Evolutionary conservation across 768 basidiomycete species (phyloP).

Genomic region (Dentipellis sp.): DNA sequence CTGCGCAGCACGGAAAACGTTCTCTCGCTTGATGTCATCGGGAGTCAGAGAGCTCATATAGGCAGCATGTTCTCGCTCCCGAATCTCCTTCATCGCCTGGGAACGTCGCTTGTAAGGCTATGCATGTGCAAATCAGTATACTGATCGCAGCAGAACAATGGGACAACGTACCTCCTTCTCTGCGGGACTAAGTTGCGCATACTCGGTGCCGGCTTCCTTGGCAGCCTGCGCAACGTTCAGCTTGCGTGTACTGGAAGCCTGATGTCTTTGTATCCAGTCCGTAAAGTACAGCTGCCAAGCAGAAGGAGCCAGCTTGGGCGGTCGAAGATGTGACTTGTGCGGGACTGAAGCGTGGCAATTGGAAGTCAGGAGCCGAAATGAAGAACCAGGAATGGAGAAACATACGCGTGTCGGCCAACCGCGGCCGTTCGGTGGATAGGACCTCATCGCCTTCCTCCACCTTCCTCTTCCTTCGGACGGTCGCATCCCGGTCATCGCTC

Average conservation of each 20-base stretch:
- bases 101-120: constrained; percentile 85
- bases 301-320: constrained; percentile 86
- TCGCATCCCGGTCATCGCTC: constrained; percentile 60
- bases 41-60: constrained; percentile 88
- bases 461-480: constrained; percentile 51
- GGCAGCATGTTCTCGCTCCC: constrained; percentile 71
- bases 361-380: constrained; percentile 4
- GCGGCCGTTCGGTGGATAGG: constrained; percentile 15
- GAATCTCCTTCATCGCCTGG: constrained; percentile 73
- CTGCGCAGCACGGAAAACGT: constrained; percentile 83
- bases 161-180: constrained; percentile 66
- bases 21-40: constrained; percentile 92
- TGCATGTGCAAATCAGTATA: constrained; percentile 14
- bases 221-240: constrained; percentile 93
- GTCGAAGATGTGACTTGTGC: constrained; percentile 70
- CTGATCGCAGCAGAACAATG: constrained; percentile 16
- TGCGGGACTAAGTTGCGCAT: constrained; percentile 64
- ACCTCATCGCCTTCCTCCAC: constrained; percentile 18
- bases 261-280: constrained; percentile 86
- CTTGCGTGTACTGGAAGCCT: constrained; percentile 71
- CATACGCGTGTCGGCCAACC: constrained; percentile 14
- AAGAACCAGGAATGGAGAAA: background rate
- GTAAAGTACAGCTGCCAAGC: constrained; percentile 97
- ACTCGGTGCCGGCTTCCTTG: constrained; percentile 89
- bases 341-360: constrained; percentile 36